These are phyloP conservation scores for Populus simonii DNA, from an alignment of 345 rosid species.

Conservation along the genomic window DNA sequence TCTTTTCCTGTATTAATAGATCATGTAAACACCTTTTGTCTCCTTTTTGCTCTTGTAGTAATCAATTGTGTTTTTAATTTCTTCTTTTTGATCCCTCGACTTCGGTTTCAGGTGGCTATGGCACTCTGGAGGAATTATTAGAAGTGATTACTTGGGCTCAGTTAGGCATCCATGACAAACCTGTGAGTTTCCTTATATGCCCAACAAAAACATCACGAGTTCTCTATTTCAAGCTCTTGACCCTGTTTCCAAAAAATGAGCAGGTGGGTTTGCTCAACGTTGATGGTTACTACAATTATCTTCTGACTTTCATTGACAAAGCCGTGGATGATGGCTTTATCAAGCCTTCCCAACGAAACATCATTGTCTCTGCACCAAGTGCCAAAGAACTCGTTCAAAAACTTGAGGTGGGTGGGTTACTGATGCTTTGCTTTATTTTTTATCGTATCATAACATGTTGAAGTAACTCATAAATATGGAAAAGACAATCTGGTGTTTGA, in stretches of 20 bases:
- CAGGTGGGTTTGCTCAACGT: constrained; percentile 97
- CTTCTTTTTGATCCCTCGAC: neutral
- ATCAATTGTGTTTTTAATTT: neutral
- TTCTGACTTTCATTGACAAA: constrained; percentile 84
- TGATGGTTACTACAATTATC: constrained; percentile 85
- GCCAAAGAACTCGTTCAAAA: constrained; percentile 86
- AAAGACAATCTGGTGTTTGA: constrained; percentile 21
- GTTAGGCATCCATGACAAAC: constrained; percentile 92
- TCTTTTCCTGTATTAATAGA: neutral
- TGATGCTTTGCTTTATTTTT: neutral
- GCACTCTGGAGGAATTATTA: constrained; percentile 80
- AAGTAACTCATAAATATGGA: neutral
- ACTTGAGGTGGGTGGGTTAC: constrained; percentile 70
- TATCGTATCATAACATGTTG: neutral
- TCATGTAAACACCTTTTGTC: neutral
- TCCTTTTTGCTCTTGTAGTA: neutral
- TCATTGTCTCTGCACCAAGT: constrained; percentile 87
- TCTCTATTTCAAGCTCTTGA: constrained; percentile 1
- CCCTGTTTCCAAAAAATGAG: neutral
- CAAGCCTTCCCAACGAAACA: constrained; percentile 75
- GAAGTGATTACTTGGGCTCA: constrained; percentile 97
- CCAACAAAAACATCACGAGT: neutral
- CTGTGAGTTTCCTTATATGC: constrained; percentile 43
- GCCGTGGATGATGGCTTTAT: constrained; percentile 98
- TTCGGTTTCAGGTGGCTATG: constrained; percentile 72